phyloP scores from a whole-genome alignment of 2,329 filamentous ascomycete genomes.

The Aspergillus viridinutans region DNA sequence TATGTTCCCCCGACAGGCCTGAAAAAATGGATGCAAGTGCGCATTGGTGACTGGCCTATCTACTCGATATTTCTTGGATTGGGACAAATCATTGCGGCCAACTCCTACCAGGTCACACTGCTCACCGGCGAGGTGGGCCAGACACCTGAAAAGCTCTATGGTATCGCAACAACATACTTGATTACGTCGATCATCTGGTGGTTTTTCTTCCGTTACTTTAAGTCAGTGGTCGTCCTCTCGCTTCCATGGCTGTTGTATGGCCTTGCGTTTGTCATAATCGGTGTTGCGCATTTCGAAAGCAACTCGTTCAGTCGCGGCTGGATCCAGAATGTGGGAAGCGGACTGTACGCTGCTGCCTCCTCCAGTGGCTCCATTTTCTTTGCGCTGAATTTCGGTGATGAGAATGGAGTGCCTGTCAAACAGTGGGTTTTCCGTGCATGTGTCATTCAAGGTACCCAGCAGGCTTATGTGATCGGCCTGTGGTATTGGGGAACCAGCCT shows the following conservation, averaged over 20 bases:
- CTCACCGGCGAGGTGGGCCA: conserved; percentile 60
- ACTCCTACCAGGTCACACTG: conserved; percentile 66
- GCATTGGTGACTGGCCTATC: conserved; percentile 61
- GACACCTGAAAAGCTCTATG: conserved; percentile 56
- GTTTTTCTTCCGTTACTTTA: conserved; percentile 56
- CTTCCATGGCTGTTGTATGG: conserved; percentile 62
- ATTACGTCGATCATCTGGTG: conserved; percentile 59
- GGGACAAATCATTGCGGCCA: conserved; percentile 61
- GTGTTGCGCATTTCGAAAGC: conserved; percentile 54
- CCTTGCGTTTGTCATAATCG: conserved; percentile 60
- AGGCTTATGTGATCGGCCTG: conserved; percentile 60
- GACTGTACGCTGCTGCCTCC: conserved; percentile 59
- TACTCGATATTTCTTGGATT: conserved; percentile 60
- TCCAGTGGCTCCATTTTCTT: conserved; percentile 63
- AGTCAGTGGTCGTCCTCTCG: conserved; percentile 56
- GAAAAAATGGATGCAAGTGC: conserved; percentile 52
- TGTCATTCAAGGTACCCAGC: conserved; percentile 63
- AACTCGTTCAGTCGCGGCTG: conserved; percentile 43
- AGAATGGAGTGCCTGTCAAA: conserved; percentile 59
- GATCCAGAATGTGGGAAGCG: conserved; percentile 60
- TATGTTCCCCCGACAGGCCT: conserved; percentile 56
- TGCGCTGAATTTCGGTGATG: conserved; percentile 62
- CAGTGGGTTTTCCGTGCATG: conserved; percentile 66
- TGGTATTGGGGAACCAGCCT: conserved; percentile 64
- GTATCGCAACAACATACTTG: conserved; percentile 57